A percentile compares a stretch with the other conserved stretches of the same genome.
Conservation (phyloP, 2,329 filamentous ascomycete genomes). For the Daldinia sp. region DNA sequence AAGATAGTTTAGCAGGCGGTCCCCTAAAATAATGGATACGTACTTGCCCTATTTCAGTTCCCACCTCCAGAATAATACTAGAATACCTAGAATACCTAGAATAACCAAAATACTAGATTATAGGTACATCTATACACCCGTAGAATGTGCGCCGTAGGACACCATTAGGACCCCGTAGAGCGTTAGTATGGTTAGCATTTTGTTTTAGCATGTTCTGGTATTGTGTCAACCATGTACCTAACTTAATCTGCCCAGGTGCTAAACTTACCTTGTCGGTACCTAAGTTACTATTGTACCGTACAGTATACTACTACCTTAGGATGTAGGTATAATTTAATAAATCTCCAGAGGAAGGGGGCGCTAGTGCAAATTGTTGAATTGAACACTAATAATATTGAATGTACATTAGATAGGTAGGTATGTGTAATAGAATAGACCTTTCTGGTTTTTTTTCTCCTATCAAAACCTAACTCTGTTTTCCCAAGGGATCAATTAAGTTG, state of each 20-base stretch:
- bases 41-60: constrained; percentile 20
- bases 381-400: too few species aligned
- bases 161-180: too few species aligned
- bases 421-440: too few species aligned
- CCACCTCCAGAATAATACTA: constrained; percentile 2
- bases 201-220: not conserved
- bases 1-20: constrained; percentile 22
- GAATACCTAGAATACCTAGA: too few species aligned
- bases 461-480: constrained; percentile 32
- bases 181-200: too few species aligned
- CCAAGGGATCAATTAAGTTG: constrained; percentile 31
- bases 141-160: too few species aligned
- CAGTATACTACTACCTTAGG: not conserved
- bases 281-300: too few species aligned
- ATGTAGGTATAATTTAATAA: not conserved
- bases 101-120: not conserved
- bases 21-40: constrained; percentile 36
- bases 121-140: constrained; percentile 4
- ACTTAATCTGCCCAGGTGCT: not conserved
- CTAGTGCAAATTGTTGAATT: constrained; percentile 7
- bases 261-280: constrained; percentile 1
- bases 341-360: not conserved
- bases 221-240: not conserved
- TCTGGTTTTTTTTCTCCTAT: constrained; percentile 5
- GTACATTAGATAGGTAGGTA: too few species aligned